phyloP scores from a whole-genome alignment of 495 filamentous ascomycete species.

The Neurospora pannonica region DNA sequence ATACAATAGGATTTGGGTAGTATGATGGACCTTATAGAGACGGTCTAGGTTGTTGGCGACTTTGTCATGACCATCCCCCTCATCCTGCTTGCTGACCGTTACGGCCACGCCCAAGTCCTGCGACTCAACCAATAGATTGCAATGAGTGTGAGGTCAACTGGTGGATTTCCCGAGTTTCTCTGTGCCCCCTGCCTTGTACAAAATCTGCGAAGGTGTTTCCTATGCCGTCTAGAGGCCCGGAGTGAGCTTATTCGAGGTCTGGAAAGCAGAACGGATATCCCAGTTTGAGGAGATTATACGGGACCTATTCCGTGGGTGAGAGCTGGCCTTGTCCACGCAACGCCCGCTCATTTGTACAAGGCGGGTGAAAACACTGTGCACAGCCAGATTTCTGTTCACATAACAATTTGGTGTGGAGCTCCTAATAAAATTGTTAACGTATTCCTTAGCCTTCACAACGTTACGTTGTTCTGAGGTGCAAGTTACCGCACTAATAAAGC shows the following conservation, averaged over 20 bases:
- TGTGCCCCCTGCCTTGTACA: not conserved
- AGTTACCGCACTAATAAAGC: not conserved
- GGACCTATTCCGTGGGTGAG: not conserved
- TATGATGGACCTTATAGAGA: slow-evolving; percentile 35
- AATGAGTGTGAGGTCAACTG: not conserved
- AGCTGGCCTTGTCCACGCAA: not conserved
- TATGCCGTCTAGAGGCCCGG: not conserved
- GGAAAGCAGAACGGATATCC: not conserved
- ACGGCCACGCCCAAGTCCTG: slow-evolving; percentile 27
- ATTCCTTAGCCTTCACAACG: not conserved
- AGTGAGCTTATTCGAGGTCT: not conserved
- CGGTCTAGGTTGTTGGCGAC: slow-evolving; percentile 36
- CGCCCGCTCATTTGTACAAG: not conserved
- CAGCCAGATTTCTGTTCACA: not conserved
- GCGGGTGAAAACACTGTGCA: not conserved
- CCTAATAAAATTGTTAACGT: not conserved
- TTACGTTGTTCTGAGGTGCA: not conserved
- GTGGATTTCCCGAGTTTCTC: not conserved
- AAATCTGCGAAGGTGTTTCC: not conserved
- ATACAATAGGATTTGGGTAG: slow-evolving; percentile 36
- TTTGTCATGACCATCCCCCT: slow-evolving; percentile 38
- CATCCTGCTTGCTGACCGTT: slow-evolving; percentile 28
- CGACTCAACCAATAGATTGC: slow-evolving; percentile 20
- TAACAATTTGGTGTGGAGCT: not conserved
- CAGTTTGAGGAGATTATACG: not conserved